Evolutionary conservation across 140 eudicot genomes (phyloP), one percentile per base, ranked within the genome.

Genomic region (Senecio squalidus): DNA sequence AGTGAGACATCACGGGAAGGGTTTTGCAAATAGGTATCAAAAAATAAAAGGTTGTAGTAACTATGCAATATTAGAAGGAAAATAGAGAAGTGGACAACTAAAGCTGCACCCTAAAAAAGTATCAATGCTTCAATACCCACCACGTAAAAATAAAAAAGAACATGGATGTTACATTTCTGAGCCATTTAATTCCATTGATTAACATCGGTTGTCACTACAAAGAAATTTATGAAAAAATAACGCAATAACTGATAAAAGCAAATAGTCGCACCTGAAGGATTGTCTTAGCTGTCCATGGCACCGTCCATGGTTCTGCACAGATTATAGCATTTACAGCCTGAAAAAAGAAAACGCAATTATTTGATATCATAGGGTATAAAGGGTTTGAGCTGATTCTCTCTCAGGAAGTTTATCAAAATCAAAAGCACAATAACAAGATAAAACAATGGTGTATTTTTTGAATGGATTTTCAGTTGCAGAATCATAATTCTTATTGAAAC

Each of bases 211-310:
- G 22, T 57, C 23, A 56, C 5, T 11, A 16, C 4, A 1, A 14
- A 27, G 45, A n/a, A 56, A 41, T 14, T 6, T 74, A 60, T 41
- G 10, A 41, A 21, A 72, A n/a, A 17, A 22, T 18, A 7, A 16
- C 21, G 50, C 22, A 18, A 46, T 23, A n/a, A 15, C 11, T 22
- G 39, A 45, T 9, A 48, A 58, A 68, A 57, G 52, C 22, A 67
- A 56, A 57, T 38, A 21, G 40, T 33, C 6, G 40, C 17, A 88
- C 96, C 79, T 89, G 95, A 41, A 89, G 31, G 53, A 89, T 85
- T 63, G 95, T 89, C 76, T 80, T 91, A 36, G 94, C 86, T 55
- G 93, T 79, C 97, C 95, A 89, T 41, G 97, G 97, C 16, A 82
- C 93, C 20, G 79, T 85, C 95, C 97, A 85, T 20, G 72, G 89